phyloP scores from a whole-genome alignment of 2,329 filamentous ascomycete species.

The Basipetospora chlamydospora region DNA sequence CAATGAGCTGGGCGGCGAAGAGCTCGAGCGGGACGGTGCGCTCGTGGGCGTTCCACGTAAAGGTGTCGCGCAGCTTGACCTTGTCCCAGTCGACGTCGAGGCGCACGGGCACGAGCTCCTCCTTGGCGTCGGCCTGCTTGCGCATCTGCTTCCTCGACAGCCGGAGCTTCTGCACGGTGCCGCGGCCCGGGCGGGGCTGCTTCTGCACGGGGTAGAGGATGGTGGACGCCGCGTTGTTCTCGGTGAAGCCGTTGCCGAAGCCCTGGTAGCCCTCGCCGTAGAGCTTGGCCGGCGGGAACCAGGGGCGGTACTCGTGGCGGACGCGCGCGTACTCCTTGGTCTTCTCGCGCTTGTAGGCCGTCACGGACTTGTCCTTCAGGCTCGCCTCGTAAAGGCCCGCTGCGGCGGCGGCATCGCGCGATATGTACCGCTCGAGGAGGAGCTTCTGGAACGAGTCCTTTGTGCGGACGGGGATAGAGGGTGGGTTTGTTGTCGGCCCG shows the following conservation, averaged over 20 bases:
- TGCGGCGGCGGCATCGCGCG: slow-evolving; percentile 38
- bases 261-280: slow-evolving; percentile 72
- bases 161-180: slow-evolving; percentile 58
- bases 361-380: slow-evolving; percentile 39
- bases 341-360: slow-evolving; percentile 50
- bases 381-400: slow-evolving; percentile 36
- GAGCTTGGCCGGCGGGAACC: slow-evolving; percentile 40
- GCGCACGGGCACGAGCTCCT: slow-evolving; percentile 81
- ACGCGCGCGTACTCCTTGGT: slow-evolving; percentile 55
- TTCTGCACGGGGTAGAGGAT: slow-evolving; percentile 71
- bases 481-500: not conserved
- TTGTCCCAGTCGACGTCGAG: slow-evolving; percentile 94
- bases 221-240: slow-evolving; percentile 48
- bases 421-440: slow-evolving; percentile 38
- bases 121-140: slow-evolving; percentile 76
- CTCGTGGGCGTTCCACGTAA: slow-evolving; percentile 97
- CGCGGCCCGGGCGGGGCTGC: slow-evolving; percentile 60
- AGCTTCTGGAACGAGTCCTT: slow-evolving; percentile 40
- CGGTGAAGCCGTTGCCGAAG: slow-evolving; percentile 77
- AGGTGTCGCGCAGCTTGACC: slow-evolving; percentile 88
- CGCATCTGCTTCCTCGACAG: slow-evolving; percentile 67
- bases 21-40: slow-evolving; percentile 64
- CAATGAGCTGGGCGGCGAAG: slow-evolving; percentile 79
- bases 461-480: slow-evolving; percentile 30
- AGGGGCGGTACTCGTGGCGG: slow-evolving; percentile 37